Evolutionary conservation across 108 stramenopile species (phyloP).

Genomic region (Skeletonema potamos): DNA sequence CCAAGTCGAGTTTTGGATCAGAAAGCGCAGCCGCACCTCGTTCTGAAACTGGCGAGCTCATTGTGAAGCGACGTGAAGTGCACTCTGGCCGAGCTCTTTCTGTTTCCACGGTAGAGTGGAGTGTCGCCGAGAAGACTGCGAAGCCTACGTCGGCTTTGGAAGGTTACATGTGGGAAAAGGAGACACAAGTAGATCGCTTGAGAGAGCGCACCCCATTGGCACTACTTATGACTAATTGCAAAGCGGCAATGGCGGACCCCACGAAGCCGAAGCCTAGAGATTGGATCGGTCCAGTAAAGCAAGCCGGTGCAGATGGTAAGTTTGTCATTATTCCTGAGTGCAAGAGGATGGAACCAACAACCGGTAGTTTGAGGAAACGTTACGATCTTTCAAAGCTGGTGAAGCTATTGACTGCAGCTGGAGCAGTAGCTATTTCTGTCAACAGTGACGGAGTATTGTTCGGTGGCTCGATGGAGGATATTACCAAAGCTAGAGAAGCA

Average conservation of each 20-base stretch:
- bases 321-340: constrained; percentile 86
- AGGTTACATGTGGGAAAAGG: constrained; percentile 91
- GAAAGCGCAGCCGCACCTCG: constrained; percentile 62
- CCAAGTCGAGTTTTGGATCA: constrained; percentile 12
- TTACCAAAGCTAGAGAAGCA: constrained; percentile 61
- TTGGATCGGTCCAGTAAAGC: constrained; percentile 72
- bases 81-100: constrained; percentile 82
- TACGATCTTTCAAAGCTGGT: constrained; percentile 72
- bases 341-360: constrained; percentile 77
- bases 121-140: constrained; percentile 84
- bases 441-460: constrained; percentile 84
- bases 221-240: constrained; percentile 72
- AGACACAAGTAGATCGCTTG: constrained; percentile 84
- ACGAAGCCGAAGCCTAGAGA: constrained; percentile 71
- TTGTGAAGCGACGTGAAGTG: constrained; percentile 74
- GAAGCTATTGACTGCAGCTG: constrained; percentile 58
- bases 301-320: constrained; percentile 42
- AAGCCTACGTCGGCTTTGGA: constrained; percentile 73
- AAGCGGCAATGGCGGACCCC: constrained; percentile 57
- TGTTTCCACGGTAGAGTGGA: constrained; percentile 86
- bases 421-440: constrained; percentile 63
- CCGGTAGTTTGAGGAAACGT: constrained; percentile 76
- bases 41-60: constrained; percentile 71
- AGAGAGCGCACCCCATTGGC: constrained; percentile 81
- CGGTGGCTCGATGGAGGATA: constrained; percentile 78